Conservation (phyloP, 768 basidiomycete genomes). For the Pisolithus tinctorius region DNA sequence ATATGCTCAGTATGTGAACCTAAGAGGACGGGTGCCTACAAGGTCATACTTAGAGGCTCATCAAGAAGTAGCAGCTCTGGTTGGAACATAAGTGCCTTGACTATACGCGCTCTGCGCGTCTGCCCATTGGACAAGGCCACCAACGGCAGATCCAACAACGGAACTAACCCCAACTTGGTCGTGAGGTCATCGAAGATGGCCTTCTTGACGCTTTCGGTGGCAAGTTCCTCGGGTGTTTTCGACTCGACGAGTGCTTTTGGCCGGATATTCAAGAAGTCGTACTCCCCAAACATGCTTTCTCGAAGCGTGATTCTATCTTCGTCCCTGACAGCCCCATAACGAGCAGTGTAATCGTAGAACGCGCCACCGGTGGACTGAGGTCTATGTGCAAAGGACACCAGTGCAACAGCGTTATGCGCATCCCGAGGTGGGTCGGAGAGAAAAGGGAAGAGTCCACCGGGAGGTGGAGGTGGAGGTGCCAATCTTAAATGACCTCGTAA, state of each 20-base stretch:
- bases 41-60: slow-evolving; percentile 75
- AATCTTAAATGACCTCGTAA: slow-evolving; percentile 69
- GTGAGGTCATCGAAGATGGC: slow-evolving; percentile 48
- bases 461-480: slow-evolving; percentile 50
- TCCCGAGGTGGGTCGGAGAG: slow-evolving; percentile 40
- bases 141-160: slow-evolving; percentile 74
- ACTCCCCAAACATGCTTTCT: slow-evolving; percentile 59
- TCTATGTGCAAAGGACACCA: slow-evolving; percentile 66
- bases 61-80: slow-evolving; percentile 82
- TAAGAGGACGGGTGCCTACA: not conserved
- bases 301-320: slow-evolving; percentile 75
- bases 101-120: slow-evolving; percentile 78
- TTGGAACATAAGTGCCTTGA: slow-evolving; percentile 61
- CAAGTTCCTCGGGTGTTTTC: slow-evolving; percentile 19
- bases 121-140: slow-evolving; percentile 90
- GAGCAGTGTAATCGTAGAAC: slow-evolving; percentile 90
- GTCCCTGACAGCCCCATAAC: slow-evolving; percentile 84
- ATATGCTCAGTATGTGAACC: not conserved
- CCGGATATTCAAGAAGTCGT: slow-evolving; percentile 28
- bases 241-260: slow-evolving; percentile 12
- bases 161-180: slow-evolving; percentile 46
- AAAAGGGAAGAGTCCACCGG: slow-evolving; percentile 75
- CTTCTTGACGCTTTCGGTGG: slow-evolving; percentile 21
- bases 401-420: slow-evolving; percentile 41
- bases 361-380: slow-evolving; percentile 51